Conservation (phyloP, 179 eudicot species). For the Beta corolliflora region DNA sequence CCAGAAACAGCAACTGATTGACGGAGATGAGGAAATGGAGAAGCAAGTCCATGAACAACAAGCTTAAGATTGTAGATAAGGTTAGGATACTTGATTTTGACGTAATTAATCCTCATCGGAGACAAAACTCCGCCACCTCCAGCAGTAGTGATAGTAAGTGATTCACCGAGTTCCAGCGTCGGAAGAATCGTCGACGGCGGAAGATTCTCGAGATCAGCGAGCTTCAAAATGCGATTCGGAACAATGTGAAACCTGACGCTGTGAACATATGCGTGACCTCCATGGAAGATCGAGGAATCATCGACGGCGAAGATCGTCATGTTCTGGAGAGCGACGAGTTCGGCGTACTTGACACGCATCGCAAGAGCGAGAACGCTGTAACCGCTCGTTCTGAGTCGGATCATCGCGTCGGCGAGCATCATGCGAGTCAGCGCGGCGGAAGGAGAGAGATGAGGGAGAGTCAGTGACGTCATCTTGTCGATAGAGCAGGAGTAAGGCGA, state of each 20-base stretch:
- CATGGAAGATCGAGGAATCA: conserved; percentile 55
- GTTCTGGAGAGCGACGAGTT: conserved; percentile 42
- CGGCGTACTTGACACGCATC: conserved; percentile 48
- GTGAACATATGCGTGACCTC: conserved; percentile 54
- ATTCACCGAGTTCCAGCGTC: conserved; percentile 50
- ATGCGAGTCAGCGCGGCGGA: conserved; percentile 38
- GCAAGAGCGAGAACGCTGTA: conserved; percentile 61
- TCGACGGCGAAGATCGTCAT: conserved; percentile 77
- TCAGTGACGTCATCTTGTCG: conserved; percentile 55
- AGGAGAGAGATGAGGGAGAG: conserved; percentile 40
- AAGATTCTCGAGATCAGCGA: conserved; percentile 43
- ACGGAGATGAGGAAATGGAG: conserved; percentile 50
- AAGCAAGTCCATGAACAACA: conserved; percentile 60
- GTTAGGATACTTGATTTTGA: conserved; percentile 47
- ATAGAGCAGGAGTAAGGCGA: conserved; percentile 70
- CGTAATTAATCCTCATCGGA: conserved; percentile 65
- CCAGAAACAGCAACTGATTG: conserved; percentile 17
- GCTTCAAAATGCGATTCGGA: conserved; percentile 53
- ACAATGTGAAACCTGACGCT: conserved; percentile 60
- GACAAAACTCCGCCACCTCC: conserved; percentile 54
- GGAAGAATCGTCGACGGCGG: conserved; percentile 44
- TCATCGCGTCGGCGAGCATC: conserved; percentile 70
- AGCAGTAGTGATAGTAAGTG: conserved; percentile 54
- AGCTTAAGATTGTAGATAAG: conserved; percentile 55
- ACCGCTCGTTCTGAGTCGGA: conserved; percentile 52